Percentiles rank a stretch among this genome's conserved stretches.
Conservation (phyloP, 495 filamentous ascomycete species). For the Friedmanniomyces simplex region DNA sequence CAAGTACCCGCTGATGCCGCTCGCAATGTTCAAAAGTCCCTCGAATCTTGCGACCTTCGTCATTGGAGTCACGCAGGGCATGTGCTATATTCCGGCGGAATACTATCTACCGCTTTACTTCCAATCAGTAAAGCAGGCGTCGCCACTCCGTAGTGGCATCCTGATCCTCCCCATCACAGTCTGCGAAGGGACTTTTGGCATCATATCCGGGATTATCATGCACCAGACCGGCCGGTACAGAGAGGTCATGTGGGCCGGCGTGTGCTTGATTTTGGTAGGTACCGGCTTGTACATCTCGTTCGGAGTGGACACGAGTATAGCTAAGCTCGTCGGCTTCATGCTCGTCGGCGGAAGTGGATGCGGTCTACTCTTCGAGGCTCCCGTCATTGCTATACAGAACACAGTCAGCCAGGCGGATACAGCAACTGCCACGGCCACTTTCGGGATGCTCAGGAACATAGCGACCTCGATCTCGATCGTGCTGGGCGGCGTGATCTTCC, state of each 20-base stretch:
- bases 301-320: conserved; percentile 31
- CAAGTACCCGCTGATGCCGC: conserved; percentile 31
- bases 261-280: conserved; percentile 38
- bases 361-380: conserved; percentile 29
- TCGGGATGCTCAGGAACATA: conserved; percentile 26
- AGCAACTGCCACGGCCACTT: conserved; percentile 29
- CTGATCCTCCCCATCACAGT: conserved; percentile 44
- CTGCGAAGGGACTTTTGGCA: conserved; percentile 39
- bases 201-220: conserved; percentile 44
- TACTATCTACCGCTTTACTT: conserved; percentile 53
- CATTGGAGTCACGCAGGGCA: conserved; percentile 38
- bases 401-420: conserved; percentile 26
- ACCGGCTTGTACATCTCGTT: conserved; percentile 45
- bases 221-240: conserved; percentile 51
- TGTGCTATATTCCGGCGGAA: conserved; percentile 42
- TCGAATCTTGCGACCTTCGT: conserved; percentile 32
- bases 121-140: conserved; percentile 41
- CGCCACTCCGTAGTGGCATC: conserved; percentile 43
- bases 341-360: conserved; percentile 27
- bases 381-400: conserved; percentile 29
- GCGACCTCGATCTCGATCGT: conserved; percentile 27
- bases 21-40: conserved; percentile 23
- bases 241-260: conserved; percentile 44
- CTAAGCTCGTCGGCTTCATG: conserved; percentile 34
- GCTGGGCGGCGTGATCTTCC: conserved; percentile 34